Evolutionary conservation across 2,329 filamentous ascomycete genomes (phyloP).

Genomic region (Fusarium tuaranense): DNA sequence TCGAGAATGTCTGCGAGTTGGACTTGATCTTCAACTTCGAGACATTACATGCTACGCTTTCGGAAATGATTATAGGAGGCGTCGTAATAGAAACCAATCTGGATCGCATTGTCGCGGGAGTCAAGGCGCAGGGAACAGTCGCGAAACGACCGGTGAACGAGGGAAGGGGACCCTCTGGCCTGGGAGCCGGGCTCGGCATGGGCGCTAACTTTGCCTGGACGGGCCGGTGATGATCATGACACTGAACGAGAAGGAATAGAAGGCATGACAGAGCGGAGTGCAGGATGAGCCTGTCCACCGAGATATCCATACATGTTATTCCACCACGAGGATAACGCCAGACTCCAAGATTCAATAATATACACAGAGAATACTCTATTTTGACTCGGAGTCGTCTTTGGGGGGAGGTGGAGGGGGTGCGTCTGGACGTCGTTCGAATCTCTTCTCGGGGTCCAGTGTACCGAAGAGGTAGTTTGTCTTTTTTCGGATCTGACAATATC

Average conservation of each 20-base stretch:
- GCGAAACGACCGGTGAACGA: conserved; percentile 85
- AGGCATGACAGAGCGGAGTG: conserved; percentile 28
- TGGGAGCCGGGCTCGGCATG: conserved; percentile 66
- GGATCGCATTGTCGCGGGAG: conserved; percentile 88
- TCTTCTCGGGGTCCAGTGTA: conserved; percentile 54
- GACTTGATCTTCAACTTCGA: conserved; percentile 99
- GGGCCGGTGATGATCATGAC: conserved; percentile 47
- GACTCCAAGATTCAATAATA: conserved; percentile 44
- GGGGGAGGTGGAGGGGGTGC: conserved; percentile 48
- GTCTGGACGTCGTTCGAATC: conserved; percentile 55
- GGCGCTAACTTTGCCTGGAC: conserved; percentile 70
- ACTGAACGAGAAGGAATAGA: conserved; percentile 11
- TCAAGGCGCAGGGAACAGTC: conserved; percentile 80
- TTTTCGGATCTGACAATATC: conserved; percentile 48
- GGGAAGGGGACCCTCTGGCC: conserved; percentile 57
- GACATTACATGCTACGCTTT: conserved; percentile 89
- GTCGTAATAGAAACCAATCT: conserved; percentile 94
- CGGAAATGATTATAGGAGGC: conserved; percentile 95
- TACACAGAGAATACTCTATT: conserved; percentile 43
- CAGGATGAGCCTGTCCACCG: conserved; percentile 29
- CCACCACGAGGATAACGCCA: conserved; percentile 43
- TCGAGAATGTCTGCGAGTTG: conserved; percentile 98
- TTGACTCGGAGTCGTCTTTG: conserved; percentile 43
- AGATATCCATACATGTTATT: conserved; percentile 42
- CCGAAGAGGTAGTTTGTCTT: conserved; percentile 55